Evolutionary conservation across 2,329 filamentous ascomycete species (phyloP), one percentile per base, ranked within the genome.

Genomic region (Scleromitrula shiraiana): DNA sequence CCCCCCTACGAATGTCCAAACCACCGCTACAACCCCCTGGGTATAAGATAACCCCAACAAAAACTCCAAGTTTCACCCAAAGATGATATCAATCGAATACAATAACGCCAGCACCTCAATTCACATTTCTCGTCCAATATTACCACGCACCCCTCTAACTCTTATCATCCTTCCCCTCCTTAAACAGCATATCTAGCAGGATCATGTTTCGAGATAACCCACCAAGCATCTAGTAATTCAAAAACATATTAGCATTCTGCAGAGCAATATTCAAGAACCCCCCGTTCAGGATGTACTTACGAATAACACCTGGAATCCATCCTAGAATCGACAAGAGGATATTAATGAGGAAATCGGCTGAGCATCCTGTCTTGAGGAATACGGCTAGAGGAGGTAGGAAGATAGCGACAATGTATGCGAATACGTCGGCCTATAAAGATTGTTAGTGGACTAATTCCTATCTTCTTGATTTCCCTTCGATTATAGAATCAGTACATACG

Each of bases 271-370:
- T 30, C 50, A n/a, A 19, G 10, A 19, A 40, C 14, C 19, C 8
- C 14, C 9, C 12, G 50, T n/a, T 9, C 20, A 17, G 15, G 36
- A 6, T 36, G n/a, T 2, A 56, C 57, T 52, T 51, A 63, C 60
- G 59, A 20, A 62, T 53, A 15, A 62, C 55, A 45, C 60, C 59
- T 9, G 60, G 60, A 41, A 63, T 59, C 60, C 60, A 63, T 8
- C 65, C 68, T 5, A 70, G 52, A 14, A 66, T 56, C 9, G 53
- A 59, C 8, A 70, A 54, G 10, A 53, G 53, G 33, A 70, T 65
- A 50, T 70, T 70, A 53, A 70, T 70, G 17, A 68, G 47, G 20
- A 70, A 56, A 40, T 70, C 67, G 6, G 59, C 61, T 22, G 59
- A 59, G 46, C 67, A 69, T 26, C 66, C 68, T 3, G 61, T 59